Conservation (phyloP, 768 basidiomycete genomes). For the Lactarius quietus region DNA sequence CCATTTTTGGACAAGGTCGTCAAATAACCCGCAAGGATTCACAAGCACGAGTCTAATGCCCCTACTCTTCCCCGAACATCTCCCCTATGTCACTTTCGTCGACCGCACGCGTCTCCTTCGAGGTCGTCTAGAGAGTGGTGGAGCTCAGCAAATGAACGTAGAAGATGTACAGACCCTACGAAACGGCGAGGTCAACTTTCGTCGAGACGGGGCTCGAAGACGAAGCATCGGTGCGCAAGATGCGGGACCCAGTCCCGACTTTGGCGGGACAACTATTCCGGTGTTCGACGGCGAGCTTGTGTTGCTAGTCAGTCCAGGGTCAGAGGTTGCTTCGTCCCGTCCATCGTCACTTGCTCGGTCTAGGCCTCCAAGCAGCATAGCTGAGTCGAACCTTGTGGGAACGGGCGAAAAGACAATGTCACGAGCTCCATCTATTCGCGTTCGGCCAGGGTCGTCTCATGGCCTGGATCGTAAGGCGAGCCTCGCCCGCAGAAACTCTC, state of each 20-base stretch:
- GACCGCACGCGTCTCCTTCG: constrained; percentile 63
- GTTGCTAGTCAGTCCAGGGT: constrained; percentile 58
- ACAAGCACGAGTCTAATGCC: constrained; percentile 50
- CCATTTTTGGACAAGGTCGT: constrained; percentile 60
- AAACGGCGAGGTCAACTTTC: constrained; percentile 45
- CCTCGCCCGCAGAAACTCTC: constrained; percentile 66
- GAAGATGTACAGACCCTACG: constrained; percentile 61
- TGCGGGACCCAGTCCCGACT: constrained; percentile 33
- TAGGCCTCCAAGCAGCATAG: constrained; percentile 39
- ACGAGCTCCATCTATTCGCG: constrained; percentile 72
- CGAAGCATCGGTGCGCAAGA: constrained; percentile 34
- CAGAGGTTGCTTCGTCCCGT: constrained; percentile 47
- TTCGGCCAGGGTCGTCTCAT: constrained; percentile 65
- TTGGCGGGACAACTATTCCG: constrained; percentile 67
- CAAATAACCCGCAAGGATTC: constrained; percentile 11
- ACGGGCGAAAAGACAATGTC: constrained; percentile 41
- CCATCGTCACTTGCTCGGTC: constrained; percentile 64
- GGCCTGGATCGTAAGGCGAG: constrained; percentile 76
- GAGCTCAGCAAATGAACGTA: constrained; percentile 40
- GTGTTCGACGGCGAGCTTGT: constrained; percentile 73
- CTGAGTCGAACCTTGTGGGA: constrained; percentile 5
- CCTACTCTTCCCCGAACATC: constrained; percentile 70
- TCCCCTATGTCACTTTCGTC: constrained; percentile 64
- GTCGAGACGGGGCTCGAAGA: constrained; percentile 37
- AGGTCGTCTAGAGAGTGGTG: constrained; percentile 63